These are phyloP conservation scores for Gamsiella multidivaricata DNA, from an alignment of 192 early-diverging fungal species.

Conservation along the genomic window DNA sequence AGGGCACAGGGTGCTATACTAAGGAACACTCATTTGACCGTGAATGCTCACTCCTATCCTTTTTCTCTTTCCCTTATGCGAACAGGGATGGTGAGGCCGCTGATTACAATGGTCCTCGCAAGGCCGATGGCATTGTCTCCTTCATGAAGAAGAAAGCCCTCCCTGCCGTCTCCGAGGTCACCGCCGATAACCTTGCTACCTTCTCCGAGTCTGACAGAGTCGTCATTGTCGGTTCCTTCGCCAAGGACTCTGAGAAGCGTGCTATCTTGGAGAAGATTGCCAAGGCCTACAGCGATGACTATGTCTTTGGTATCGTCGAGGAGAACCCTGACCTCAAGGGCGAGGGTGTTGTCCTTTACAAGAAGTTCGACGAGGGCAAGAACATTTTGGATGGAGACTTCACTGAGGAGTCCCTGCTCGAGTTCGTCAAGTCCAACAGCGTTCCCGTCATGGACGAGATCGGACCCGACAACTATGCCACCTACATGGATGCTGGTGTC, in stretches of 20 bases:
- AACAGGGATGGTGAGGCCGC: conserved; percentile 68
- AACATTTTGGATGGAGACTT: conserved; percentile 72
- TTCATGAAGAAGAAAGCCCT: conserved; percentile 95
- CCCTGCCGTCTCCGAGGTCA: conserved; percentile 82
- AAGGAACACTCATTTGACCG: too few relatives aligned
- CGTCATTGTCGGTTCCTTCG: conserved; percentile 88
- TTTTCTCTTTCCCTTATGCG: not conserved
- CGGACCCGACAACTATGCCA: conserved; percentile 86
- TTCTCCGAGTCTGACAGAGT: conserved; percentile 90
- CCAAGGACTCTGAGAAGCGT: conserved; percentile 72
- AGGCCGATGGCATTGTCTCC: conserved; percentile 86
- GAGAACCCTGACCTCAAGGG: conserved; percentile 65
- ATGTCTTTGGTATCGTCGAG: conserved; percentile 81
- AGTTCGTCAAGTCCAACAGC: conserved; percentile 84
- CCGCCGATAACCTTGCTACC: conserved; percentile 72
- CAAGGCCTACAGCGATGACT: conserved; percentile 87
- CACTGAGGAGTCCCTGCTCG: conserved; percentile 64
- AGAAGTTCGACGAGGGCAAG: conserved; percentile 92
- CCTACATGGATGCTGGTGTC: conserved; percentile 87
- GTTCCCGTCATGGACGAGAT: conserved; percentile 93
- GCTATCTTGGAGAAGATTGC: conserved; percentile 75
- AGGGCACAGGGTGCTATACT: not conserved
- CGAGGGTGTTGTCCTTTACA: conserved; percentile 80
- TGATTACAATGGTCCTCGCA: conserved; percentile 90
- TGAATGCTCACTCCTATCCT: not conserved